These are phyloP conservation scores for Apiotrichum sp. DNA, from an alignment of 1,284 basidiomycete species.

Conservation along the genomic window DNA sequence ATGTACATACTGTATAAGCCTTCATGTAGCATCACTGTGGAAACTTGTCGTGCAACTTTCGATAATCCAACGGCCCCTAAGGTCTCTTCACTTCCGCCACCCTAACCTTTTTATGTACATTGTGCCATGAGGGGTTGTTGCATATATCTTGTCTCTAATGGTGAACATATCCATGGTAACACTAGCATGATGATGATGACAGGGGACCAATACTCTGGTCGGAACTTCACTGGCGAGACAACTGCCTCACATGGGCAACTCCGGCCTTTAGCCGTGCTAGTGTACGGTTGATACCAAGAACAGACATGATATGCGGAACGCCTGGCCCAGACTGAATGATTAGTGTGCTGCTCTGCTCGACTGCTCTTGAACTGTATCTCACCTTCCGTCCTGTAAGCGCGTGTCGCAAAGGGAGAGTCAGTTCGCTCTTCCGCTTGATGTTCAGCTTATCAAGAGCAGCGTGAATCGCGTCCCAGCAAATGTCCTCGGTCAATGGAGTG, in stretches of 20 bases:
- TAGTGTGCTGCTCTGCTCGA: no score
- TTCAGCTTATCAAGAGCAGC: constrained; percentile 47
- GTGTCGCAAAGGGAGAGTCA: constrained; percentile 67
- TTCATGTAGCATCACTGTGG: not conserved
- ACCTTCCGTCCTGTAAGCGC: constrained; percentile 76
- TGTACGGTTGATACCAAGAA: constrained; percentile 24
- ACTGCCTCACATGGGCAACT: constrained; percentile 6
- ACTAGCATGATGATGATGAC: not conserved
- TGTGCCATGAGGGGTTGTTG: no score
- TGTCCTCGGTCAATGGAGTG: constrained; percentile 27
- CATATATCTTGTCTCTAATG: no score
- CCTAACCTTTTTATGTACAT: no score
- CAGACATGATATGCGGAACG: constrained; percentile 28
- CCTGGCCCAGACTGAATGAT: constrained; percentile 26
- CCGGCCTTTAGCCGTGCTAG: constrained; percentile 22
- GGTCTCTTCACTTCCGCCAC: no score
- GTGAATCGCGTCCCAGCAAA: constrained; percentile 51
- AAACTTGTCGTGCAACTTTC: no score
- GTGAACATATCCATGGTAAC: not conserved
- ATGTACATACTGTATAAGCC: not conserved
- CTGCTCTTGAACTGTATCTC: constrained; percentile 16
- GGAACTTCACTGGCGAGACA: not conserved
- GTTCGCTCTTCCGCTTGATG: constrained; percentile 51
- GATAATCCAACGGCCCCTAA: no score
- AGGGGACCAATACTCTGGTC: no score